Evolutionary conservation across 345 rosid species (phyloP).

Genomic region (Linum tenue): DNA sequence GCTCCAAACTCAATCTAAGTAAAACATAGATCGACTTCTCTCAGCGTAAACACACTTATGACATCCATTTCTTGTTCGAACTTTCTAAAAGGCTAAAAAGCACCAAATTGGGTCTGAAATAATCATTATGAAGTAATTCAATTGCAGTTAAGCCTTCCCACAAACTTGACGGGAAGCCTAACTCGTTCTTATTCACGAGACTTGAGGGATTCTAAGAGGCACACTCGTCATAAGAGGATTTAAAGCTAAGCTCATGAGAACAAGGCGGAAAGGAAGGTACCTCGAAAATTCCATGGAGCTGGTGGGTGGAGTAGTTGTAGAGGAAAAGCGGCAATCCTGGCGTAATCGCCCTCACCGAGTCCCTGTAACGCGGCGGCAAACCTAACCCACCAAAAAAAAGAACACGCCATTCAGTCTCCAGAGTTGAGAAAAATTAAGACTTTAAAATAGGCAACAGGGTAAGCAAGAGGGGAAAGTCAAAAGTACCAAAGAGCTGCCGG

Average conservation of each 20-base stretch:
- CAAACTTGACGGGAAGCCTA: too few species aligned
- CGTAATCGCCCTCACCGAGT: conserved; percentile 93
- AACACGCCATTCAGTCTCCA: not conserved
- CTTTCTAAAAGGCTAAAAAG: too few species aligned
- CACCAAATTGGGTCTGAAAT: too few species aligned
- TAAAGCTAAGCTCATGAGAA: not conserved
- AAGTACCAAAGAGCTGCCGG: conserved; percentile 81
- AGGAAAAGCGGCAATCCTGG: conserved; percentile 97
- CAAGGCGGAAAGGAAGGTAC: conserved; percentile 17
- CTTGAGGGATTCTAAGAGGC: not conserved
- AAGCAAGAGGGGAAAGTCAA: not conserved
- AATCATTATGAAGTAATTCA: too few species aligned
- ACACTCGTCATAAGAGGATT: not conserved
- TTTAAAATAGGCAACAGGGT: too few species aligned
- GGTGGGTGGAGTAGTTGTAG: conserved; percentile 97
- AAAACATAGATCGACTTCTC: too few species aligned
- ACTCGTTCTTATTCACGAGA: too few species aligned
- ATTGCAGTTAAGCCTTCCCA: too few species aligned
- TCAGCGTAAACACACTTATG: too few species aligned
- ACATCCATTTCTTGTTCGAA: too few species aligned
- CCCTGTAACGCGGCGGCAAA: conserved; percentile 87
- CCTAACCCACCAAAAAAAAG: conserved; percentile 25
- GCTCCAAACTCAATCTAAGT: too few species aligned
- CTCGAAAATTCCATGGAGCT: conserved; percentile 94
- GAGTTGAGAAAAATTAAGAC: not conserved